Conservation (phyloP, 2,329 filamentous ascomycete genomes). For the Leptographium lundbergii region DNA sequence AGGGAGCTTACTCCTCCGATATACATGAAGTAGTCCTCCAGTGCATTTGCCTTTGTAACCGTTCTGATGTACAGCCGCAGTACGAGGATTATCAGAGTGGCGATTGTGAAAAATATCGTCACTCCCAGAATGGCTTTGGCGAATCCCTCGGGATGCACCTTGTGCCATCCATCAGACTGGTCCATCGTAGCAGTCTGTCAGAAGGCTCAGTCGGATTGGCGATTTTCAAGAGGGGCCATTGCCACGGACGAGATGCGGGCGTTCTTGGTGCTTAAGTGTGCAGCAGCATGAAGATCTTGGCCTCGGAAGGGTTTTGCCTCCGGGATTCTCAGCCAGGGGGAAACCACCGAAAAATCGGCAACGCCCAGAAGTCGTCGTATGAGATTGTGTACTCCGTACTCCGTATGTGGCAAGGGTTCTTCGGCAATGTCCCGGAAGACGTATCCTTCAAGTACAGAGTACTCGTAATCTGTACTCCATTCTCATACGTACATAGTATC, state of each 20-base stretch:
- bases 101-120: not conserved
- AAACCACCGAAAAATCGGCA: not conserved
- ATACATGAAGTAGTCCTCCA: not conserved
- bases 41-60: not conserved
- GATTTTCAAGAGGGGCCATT: not conserved
- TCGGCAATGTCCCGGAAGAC: not conserved
- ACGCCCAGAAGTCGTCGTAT: not conserved
- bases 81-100: not conserved
- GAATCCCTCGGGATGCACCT: not conserved
- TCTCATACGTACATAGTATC: no score
- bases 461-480: not conserved
- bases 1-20: not conserved
- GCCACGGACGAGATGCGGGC: not conserved
- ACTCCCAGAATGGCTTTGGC: not conserved
- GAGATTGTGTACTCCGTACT: not conserved
- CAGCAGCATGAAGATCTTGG: not conserved
- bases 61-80: not conserved
- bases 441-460: not conserved
- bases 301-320: not conserved
- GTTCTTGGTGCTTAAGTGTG: not conserved
- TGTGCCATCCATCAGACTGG: not conserved
- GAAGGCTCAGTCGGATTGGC: not conserved
- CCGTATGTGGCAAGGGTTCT: not conserved
- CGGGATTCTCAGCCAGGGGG: not conserved
- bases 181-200: not conserved